Conservation (phyloP, 2,329 filamentous ascomycete genomes). For the Penicillium sp. region DNA sequence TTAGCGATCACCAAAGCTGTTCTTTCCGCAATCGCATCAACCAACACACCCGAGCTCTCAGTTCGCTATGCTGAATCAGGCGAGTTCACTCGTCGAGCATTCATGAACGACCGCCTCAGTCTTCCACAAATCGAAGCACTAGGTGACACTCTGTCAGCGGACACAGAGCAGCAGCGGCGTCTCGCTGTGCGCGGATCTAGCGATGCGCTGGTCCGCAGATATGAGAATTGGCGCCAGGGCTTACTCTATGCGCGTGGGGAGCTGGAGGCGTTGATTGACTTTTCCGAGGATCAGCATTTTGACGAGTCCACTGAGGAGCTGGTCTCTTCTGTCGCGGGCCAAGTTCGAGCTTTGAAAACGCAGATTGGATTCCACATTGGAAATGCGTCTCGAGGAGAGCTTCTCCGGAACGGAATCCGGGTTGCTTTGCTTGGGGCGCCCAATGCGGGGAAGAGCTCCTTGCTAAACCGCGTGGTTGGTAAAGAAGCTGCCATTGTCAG, state of each 20-base stretch:
- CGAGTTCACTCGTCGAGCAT: conserved; percentile 91
- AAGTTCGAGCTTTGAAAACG: conserved; percentile 62
- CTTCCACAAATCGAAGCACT: conserved; percentile 76
- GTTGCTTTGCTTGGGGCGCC: conserved; percentile 87
- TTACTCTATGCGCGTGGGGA: conserved; percentile 83
- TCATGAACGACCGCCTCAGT: conserved; percentile 81
- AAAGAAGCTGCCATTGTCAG: conserved; percentile 95
- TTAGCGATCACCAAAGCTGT: conserved; percentile 86
- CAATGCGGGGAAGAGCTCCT: conserved; percentile 91
- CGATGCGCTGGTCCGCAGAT: conserved; percentile 69
- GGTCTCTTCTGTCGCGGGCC: conserved; percentile 65
- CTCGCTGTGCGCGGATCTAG: conserved; percentile 79
- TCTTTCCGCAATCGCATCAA: conserved; percentile 68
- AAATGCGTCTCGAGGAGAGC: conserved; percentile 78
- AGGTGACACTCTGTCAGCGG: conserved; percentile 60
- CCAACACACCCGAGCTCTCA: conserved; percentile 21
- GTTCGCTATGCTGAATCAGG: conserved; percentile 91
- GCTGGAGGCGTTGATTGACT: conserved; percentile 94
- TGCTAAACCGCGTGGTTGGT: conserved; percentile 87
- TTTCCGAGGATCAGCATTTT: conserved; percentile 96
- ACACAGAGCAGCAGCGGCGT: conserved; percentile 91
- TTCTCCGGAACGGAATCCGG: conserved; percentile 80
- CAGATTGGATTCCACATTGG: conserved; percentile 69
- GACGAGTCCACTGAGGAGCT: conserved; percentile 79
- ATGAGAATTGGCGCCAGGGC: conserved; percentile 78